phyloP scores from a whole-genome alignment of 2,329 filamentous ascomycete species.

The Venturia nashicola region DNA sequence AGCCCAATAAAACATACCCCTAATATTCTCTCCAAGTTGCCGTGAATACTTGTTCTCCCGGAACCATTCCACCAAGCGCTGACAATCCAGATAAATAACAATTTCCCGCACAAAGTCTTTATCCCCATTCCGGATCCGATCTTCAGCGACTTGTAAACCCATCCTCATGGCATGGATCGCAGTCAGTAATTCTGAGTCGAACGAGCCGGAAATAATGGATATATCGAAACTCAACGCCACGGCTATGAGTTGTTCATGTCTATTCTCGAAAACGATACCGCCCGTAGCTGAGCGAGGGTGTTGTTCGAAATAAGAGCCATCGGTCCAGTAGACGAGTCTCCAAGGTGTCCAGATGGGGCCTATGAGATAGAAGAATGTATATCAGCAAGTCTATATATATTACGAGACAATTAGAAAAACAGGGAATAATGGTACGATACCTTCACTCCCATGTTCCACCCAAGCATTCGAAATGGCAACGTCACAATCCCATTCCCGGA shows the following conservation, averaged over 20 bases:
- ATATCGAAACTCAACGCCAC: not conserved
- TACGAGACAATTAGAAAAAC: not conserved
- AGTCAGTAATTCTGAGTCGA: not conserved
- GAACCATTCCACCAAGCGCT: not conserved
- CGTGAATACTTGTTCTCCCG: not conserved
- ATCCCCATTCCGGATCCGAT: not conserved
- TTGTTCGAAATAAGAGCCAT: not conserved
- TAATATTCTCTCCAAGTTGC: not conserved
- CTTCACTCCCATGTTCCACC: not conserved
- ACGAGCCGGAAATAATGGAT: not conserved
- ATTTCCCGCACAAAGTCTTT: not conserved
- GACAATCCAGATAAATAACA: not conserved
- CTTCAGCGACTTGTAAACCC: not conserved
- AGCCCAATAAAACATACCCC: not conserved
- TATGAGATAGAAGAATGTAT: not conserved
- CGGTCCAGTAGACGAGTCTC: not conserved
- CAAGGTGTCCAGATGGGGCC: not conserved
- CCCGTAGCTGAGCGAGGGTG: not conserved
- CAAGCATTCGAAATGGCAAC: not conserved
- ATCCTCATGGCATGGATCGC: not conserved
- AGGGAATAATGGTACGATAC: not conserved
- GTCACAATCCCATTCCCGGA: not conserved
- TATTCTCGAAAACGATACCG: not conserved
- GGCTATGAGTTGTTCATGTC: not conserved
- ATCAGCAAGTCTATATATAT: not conserved